These are phyloP conservation scores for Mortierella sp. DNA, from an alignment of 371 early-diverging fungal genomes.

Conservation along the genomic window DNA sequence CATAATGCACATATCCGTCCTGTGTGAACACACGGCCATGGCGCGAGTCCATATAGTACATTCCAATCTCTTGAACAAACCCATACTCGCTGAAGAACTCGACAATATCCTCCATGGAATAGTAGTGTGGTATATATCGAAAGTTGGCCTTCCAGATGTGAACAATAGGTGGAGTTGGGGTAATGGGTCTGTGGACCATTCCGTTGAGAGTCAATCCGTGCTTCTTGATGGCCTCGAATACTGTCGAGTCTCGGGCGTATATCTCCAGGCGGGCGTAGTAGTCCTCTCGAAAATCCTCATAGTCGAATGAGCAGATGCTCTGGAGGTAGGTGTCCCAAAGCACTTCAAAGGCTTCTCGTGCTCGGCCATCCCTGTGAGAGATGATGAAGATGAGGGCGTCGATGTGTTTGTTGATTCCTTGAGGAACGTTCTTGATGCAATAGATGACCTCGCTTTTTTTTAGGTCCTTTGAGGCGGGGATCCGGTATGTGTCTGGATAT, in stretches of 20 bases:
- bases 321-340: not conserved
- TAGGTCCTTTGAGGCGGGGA: not conserved
- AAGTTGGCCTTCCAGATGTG: not conserved
- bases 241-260: not conserved
- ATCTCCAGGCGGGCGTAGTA: not conserved
- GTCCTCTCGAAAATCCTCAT: no score
- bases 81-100: not conserved
- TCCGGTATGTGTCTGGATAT: not conserved
- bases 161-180: not conserved
- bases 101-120: not conserved
- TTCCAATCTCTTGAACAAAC: not conserved
- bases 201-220: not conserved
- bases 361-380: not conserved
- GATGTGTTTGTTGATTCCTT: not conserved
- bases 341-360: not conserved
- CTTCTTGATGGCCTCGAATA: not conserved
- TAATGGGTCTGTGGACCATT: not conserved
- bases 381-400: not conserved
- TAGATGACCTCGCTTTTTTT: not conserved
- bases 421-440: not conserved
- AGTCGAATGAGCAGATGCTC: not conserved
- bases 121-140: not conserved
- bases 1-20: not conserved
- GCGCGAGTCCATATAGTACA: not conserved
- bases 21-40: not conserved